These are phyloP conservation scores for Saturnispora serradocipensis DNA, from an alignment of 805 yeast species.

Conservation along the genomic window DNA sequence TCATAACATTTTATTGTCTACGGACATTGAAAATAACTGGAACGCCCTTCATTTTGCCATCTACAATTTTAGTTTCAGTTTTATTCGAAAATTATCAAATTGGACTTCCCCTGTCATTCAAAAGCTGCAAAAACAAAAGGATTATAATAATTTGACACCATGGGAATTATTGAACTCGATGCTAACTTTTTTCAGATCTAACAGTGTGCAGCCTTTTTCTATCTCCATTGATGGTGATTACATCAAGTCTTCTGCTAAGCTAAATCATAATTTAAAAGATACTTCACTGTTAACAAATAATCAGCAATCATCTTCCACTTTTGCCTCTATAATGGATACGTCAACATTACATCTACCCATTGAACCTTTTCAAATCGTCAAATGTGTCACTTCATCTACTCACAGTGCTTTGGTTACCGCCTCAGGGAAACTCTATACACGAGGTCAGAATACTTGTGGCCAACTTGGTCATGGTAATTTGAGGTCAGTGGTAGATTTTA, in stretches of 20 bases:
- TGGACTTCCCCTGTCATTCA: conserved; percentile 10
- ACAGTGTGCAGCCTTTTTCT: background rate
- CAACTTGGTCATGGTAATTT: conserved; percentile 7
- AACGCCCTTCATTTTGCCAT: conserved; percentile 68
- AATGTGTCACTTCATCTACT: conserved; percentile 5
- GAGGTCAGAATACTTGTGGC: conserved; percentile 62
- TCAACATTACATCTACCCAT: conserved; percentile 2
- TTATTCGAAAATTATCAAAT: conserved; percentile 38
- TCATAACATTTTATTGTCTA: conserved; percentile 34
- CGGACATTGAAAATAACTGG: conserved; percentile 76
- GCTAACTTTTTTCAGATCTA: conserved; percentile 1
- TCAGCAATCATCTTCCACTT: background rate
- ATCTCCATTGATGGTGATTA: conserved; percentile 7
- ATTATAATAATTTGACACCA: conserved; percentile 65
- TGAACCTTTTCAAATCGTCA: background rate
- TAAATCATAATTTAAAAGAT: background rate
- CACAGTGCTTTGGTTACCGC: conserved; percentile 10
- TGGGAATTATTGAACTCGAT: conserved; percentile 44
- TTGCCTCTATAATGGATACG: background rate
- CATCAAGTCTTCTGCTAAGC: background rate
- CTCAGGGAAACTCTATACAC: conserved; percentile 28
- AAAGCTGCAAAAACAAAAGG: conserved; percentile 44
- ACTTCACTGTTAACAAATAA: background rate
- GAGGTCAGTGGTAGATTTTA: background rate
- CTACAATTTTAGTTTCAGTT: conserved; percentile 44